phyloP scores from a whole-genome alignment of 1,284 basidiomycete genomes.

The Marasmius tenuissimus region DNA sequence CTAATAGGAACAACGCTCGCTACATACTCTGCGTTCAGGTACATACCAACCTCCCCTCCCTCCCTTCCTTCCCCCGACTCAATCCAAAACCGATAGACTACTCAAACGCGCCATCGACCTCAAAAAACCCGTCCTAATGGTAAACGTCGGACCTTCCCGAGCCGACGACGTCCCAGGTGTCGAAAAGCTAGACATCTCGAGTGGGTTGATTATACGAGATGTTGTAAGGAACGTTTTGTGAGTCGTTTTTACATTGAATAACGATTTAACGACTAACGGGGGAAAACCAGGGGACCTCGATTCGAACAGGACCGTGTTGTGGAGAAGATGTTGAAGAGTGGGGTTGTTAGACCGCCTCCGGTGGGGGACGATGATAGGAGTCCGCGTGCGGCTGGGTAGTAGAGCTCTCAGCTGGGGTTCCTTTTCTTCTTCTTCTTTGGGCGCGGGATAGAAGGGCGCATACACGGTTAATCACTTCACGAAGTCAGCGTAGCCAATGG shows the following conservation, averaged over 20 bases:
- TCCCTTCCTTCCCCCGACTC: conserved; percentile 1
- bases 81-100: conserved; percentile 43
- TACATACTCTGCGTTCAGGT: conserved; percentile 90
- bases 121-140: conserved; percentile 74
- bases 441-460: too few relatives aligned
- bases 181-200: conserved; percentile 75
- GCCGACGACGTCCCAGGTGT: conserved; percentile 75
- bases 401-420: too few relatives aligned
- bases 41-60: conserved; percentile 3
- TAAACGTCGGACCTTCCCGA: conserved; percentile 86
- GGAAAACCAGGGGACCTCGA: conserved; percentile 42
- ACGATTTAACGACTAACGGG: background rate
- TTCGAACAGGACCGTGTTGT: conserved; percentile 41
- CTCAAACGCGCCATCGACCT: conserved; percentile 78
- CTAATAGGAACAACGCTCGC: conserved; percentile 88
- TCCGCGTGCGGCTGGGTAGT: conserved; percentile 20
- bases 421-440: too few relatives aligned
- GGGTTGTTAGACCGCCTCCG: conserved; percentile 49
- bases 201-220: conserved; percentile 67
- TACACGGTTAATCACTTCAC: too few relatives aligned
- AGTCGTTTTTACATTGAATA: conserved; percentile 23
- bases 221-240: conserved; percentile 60
- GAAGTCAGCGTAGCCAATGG: too few relatives aligned
- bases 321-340: conserved; percentile 50
- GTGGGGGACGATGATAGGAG: conserved; percentile 35